Evolutionary conservation across 2,329 filamentous ascomycete species (phyloP).

Genomic region (Colletotrichum ledebouriae): DNA sequence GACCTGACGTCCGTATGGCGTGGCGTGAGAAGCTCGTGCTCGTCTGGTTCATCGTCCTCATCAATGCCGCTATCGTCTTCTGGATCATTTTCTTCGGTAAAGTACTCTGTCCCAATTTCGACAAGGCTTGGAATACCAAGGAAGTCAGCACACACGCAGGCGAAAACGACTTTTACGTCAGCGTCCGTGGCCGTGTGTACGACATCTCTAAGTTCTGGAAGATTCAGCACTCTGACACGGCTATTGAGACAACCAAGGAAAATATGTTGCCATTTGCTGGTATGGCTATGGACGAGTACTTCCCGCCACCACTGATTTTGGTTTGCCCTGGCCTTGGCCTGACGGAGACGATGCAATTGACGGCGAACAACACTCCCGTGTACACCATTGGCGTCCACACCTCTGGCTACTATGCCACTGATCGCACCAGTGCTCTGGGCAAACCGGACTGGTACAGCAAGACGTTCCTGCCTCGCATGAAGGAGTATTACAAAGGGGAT

Average conservation of each 20-base stretch:
- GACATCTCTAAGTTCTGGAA: conserved; percentile 92
- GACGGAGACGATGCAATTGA: conserved; percentile 67
- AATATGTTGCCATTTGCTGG: conserved; percentile 86
- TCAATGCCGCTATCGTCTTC: conserved; percentile 88
- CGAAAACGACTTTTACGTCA: conserved; percentile 86
- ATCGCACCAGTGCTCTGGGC: conserved; percentile 70
- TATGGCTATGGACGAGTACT: conserved; percentile 85
- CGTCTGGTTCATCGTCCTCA: conserved; percentile 81
- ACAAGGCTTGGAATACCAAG: conserved; percentile 85
- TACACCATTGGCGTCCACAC: conserved; percentile 73
- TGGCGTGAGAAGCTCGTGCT: conserved; percentile 97
- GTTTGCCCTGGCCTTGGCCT: conserved; percentile 82
- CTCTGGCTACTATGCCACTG: conserved; percentile 73
- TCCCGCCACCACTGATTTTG: conserved; percentile 80
- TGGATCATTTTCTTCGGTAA: conserved; percentile 91
- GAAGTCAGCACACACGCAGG: conserved; percentile 80
- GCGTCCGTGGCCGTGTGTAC: conserved; percentile 89
- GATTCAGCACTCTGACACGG: conserved; percentile 83
- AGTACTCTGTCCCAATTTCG: conserved; percentile 88
- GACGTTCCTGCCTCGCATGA: conserved; percentile 82
- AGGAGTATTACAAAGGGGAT: conserved; percentile 88
- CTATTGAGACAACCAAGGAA: conserved; percentile 69
- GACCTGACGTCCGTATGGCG: conserved; percentile 95
- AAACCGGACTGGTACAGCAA: conserved; percentile 82
- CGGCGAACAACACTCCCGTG: conserved; percentile 74